phyloP scores from a whole-genome alignment of 2,329 filamentous ascomycete species.

The Fusarium incarnatum region DNA sequence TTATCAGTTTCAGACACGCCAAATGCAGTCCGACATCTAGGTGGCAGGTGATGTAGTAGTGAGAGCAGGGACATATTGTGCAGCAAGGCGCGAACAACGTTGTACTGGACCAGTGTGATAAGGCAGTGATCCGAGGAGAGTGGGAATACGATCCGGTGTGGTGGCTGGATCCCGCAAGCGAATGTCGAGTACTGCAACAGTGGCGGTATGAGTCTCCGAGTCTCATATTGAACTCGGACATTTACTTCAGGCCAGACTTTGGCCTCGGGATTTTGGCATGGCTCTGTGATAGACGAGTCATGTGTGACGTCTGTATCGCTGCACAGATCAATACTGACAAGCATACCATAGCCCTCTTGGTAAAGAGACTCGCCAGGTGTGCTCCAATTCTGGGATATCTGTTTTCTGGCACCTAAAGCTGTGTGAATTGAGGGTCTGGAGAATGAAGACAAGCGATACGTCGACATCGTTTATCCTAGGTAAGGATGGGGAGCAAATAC shows the following conservation, averaged over 20 bases:
- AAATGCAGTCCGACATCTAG: neutral
- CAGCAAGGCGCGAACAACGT: neutral
- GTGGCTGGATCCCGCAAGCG: neutral
- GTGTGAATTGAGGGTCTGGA: neutral
- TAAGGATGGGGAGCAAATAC: neutral
- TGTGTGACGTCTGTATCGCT: neutral
- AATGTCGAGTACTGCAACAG: neutral
- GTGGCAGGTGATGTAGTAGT: neutral
- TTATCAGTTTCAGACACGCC: neutral
- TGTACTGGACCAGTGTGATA: neutral
- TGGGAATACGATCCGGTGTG: neutral
- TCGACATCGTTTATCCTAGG: too few relatives aligned
- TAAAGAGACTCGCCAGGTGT: neutral
- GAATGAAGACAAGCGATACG: neutral
- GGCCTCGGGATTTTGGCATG: neutral
- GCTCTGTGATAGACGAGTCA: neutral
- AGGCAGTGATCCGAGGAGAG: neutral
- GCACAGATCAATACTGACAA: neutral
- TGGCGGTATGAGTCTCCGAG: neutral
- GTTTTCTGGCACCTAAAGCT: neutral
- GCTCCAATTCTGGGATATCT: fast-evolving
- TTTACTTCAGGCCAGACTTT: neutral
- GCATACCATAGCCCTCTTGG: neutral
- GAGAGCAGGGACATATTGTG: neutral
- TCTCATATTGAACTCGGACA: too few relatives aligned